Base-by-base conservation (phyloP, 495 filamentous ascomycete species). In the Wilcoxina mikolae region DNA sequence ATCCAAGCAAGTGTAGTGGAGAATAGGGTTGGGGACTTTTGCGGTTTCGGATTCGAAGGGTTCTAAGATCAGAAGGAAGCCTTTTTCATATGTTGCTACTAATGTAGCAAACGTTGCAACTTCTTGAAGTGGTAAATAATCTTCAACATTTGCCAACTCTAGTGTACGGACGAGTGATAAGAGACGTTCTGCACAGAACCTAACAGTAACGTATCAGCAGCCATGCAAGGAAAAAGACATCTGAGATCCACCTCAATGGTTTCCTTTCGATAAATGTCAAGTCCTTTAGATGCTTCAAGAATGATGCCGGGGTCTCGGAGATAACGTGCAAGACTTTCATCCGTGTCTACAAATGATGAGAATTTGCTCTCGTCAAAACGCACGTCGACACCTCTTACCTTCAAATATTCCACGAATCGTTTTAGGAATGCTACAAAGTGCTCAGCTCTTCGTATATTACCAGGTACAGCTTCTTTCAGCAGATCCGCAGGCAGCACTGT, bases 261-360 rank as follows among this genome's bases (percentile, higher is more conserved):
- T 99, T 99, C 67, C 85, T 85, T 66, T 99, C 91, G 61, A 99
- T 99, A 63, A 88, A 96, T 0, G 93, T 96, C 25, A 93, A 77
- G 51, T 99, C 91, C 62, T 88, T 93, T 10, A 96, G 73, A 71
- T 99, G 91, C 17, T 82, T 79, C 7, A 99, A 73, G 70, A 99
- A 99, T 0, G 88, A 95, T 1, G 84, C 82, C 0, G 91, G 91
- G 1, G 91, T 96, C 68, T 99, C 93, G 22, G 89, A 94, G 48
- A 96, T 94, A 54, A 94, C 90, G 64, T 94, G 86, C 0, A 88
- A 79, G 20, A 96, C 90, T 73, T 94, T 95, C 91, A 99, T 96
- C 51, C 93, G 80, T 1, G 91, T 95, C 74, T 83, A 47, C 15
- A 54, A 5, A 24, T 17, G 20, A 20, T 42, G 24, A 65, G 51